phyloP scores from a whole-genome alignment of 768 basidiomycete species.

The Psilocybe azurescens region DNA sequence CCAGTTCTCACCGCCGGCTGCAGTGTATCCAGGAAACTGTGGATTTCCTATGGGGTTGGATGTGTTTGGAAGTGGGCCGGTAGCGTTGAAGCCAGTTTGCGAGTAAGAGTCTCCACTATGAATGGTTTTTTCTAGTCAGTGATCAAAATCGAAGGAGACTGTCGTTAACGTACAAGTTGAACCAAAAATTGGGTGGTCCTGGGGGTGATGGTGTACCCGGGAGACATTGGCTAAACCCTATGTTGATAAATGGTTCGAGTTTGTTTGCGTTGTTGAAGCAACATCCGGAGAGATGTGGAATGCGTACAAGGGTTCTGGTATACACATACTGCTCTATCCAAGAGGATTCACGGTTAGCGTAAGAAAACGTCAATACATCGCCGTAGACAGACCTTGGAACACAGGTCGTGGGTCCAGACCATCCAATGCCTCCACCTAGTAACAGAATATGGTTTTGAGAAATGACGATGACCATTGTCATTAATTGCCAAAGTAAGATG shows the following conservation, averaged over 20 bases:
- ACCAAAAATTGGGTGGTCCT: conserved; percentile 43
- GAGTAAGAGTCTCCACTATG: conserved; percentile 63
- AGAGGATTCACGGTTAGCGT: not conserved
- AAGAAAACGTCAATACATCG: not conserved
- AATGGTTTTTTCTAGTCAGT: not conserved
- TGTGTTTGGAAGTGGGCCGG: conserved; percentile 41
- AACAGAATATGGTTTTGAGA: too few species aligned
- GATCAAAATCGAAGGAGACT: not conserved
- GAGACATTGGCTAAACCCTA: conserved; percentile 3
- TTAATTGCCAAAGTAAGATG: not conserved
- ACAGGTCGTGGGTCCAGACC: not conserved
- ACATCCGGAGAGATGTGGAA: too few species aligned
- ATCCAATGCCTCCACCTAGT: not conserved
- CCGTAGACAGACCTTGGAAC: not conserved
- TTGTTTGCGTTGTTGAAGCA: too few species aligned
- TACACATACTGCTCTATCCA: not conserved
- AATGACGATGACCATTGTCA: too few species aligned
- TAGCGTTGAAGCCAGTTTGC: conserved; percentile 54
- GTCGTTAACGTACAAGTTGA: conserved; percentile 51
- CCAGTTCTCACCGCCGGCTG: conserved; percentile 64
- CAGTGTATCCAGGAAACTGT: conserved; percentile 56
- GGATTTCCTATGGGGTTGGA: conserved; percentile 61
- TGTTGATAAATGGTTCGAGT: not conserved
- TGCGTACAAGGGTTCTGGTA: conserved; percentile 1
- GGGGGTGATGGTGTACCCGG: not conserved